Percentiles rank a stretch among this genome's conserved stretches.
phyloP scores from a whole-genome alignment of 495 filamentous ascomycete genomes.

The Penicillium taxi region DNA sequence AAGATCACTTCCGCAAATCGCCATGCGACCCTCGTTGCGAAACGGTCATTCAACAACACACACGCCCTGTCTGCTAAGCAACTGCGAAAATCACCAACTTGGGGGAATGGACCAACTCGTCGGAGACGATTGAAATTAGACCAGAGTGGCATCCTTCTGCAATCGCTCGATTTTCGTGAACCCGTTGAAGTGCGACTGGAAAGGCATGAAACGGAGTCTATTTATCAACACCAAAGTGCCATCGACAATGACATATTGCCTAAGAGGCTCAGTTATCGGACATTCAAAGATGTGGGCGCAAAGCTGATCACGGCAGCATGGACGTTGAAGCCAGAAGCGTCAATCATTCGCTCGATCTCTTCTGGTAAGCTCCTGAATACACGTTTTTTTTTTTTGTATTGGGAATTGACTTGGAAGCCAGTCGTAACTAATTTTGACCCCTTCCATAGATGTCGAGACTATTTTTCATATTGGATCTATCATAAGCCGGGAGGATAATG shows the following conservation, averaged over 20 bases:
- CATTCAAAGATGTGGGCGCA: conserved; percentile 13
- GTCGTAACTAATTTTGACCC: neutral
- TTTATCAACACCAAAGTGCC: conserved; percentile 2
- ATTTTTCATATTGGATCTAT: conserved; percentile 20
- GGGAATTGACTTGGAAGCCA: neutral
- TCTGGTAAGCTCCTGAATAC: no score
- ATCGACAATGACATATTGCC: conserved; percentile 2
- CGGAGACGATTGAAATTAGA: no score
- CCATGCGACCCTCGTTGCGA: no score
- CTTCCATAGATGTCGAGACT: conserved; percentile 17
- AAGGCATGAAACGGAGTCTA: neutral
- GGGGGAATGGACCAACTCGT: no score
- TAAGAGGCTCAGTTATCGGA: conserved; percentile 7
- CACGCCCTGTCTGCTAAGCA: no score
- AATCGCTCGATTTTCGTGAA: no score
- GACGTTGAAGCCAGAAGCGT: conserved; percentile 4
- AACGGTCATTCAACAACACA: no score
- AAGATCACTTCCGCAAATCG: no score
- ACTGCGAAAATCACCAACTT: no score
- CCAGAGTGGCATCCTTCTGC: no score
- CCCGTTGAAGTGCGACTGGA: no score
- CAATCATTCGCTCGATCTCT: conserved; percentile 16
- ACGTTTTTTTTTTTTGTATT: neutral
- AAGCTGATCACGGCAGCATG: conserved; percentile 13
- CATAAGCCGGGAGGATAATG: neutral